Evolutionary conservation across 176 grass and related monocot genomes (phyloP), one percentile per base, ranked within the genome.

Genomic region (Cymbopogon citratus): DNA sequence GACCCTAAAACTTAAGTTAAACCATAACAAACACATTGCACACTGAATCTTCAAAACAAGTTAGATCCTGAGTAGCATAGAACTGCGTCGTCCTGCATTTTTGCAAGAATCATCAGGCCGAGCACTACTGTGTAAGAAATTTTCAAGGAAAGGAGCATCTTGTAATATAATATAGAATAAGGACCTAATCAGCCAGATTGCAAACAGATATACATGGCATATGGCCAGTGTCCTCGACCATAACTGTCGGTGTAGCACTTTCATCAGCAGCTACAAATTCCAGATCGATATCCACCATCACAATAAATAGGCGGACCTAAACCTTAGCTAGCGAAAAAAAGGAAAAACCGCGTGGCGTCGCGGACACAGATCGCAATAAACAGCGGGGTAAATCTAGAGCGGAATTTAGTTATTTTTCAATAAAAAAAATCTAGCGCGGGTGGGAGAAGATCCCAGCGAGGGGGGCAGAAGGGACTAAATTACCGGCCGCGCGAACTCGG

Each of bases 401-500:
- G 8, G 51, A 23, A 0, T 23, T 59, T 56, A 24, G 1, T 56
- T n/a, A n/a, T 52, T 52, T 24, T 59, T 59, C 54, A 24, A 63
- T 26, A 4, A 63, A 26, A 25, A 5, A 5, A 4, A 15, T 18
- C 62, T 12, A 70, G 48, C 9, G 14, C 4, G 19, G 16, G 21
- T 66, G 40, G 16, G 10, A 73, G 56, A 25, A 66, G 78, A 85
- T 85, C 78, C 57, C 23, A 3, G 56, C 21, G 48, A 12, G n/a
- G 4, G 8, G 52, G 11, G 14, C 19, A 7, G 51, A 19, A 21
- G 2, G 6, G 0, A 15, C 76, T 5, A 26, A 9, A 26, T 77
- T 89, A 99, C 96, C 86, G 92, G 92, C 69, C 90, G 87, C 48
- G 92, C 81, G 41, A 93, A 91, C 87, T 98, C 89, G 63, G 81